phyloP scores from a whole-genome alignment of 331 rosid species.

The Malus hybrid region DNA sequence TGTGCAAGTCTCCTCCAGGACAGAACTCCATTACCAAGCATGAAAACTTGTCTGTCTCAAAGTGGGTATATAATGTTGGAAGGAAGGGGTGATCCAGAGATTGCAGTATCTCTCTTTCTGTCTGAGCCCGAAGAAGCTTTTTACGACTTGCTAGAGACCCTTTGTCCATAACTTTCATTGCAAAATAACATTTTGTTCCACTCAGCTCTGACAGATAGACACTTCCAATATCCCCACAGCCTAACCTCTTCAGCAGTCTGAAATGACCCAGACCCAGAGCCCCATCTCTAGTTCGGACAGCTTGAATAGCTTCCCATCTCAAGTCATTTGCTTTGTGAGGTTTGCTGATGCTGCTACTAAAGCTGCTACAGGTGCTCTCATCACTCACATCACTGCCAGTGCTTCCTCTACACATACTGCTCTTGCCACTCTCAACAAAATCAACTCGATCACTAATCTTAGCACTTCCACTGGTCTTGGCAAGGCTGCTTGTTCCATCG shows the following conservation, averaged over 20 bases:
- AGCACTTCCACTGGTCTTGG: constrained; percentile 83
- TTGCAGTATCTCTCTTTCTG: constrained; percentile 89
- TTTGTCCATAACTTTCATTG: constrained; percentile 99
- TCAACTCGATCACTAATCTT: constrained; percentile 80
- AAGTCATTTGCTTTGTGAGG: constrained; percentile 97
- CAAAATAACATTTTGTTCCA: constrained; percentile 90
- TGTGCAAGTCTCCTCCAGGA: constrained; percentile 97
- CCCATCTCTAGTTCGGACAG: constrained; percentile 71
- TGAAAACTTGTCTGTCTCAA: constrained; percentile 94
- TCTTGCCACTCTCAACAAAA: constrained; percentile 90
- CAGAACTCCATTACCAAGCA: constrained; percentile 99
- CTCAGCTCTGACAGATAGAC: constrained; percentile 93
- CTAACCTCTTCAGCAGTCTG: constrained; percentile 81
- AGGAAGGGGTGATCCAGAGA: constrained; percentile 96
- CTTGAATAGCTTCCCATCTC: constrained; percentile 97
- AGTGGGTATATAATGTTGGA: constrained; percentile 89
- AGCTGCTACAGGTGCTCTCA: constrained; percentile 94
- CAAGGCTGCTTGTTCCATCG: constrained; percentile 70
- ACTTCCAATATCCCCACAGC: constrained; percentile 98
- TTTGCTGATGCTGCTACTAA: constrained; percentile 76
- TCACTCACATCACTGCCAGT: constrained; percentile 95
- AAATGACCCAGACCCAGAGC: constrained; percentile 76
- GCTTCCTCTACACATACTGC: constrained; percentile 92
- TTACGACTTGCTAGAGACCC: constrained; percentile 89
- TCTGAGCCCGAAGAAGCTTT: constrained; percentile 95